Conservation (phyloP, 805 yeast species). For the Jamesozyma gamospora region DNA sequence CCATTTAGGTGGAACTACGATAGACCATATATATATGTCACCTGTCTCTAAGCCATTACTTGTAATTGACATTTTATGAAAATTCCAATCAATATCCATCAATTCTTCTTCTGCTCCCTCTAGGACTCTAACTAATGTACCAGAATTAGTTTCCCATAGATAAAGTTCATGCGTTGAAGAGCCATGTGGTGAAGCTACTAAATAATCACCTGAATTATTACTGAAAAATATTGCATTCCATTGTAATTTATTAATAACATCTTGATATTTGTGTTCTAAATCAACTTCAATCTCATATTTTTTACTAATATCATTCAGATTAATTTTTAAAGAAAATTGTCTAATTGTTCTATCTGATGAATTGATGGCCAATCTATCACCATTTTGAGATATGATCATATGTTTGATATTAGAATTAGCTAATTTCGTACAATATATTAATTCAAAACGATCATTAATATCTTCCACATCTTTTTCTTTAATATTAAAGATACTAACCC, state of each 20-base stretch:
- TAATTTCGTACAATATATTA: constrained; percentile 44
- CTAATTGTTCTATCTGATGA: constrained; percentile 69
- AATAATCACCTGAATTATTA: constrained; percentile 63
- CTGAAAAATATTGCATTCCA: constrained; percentile 79
- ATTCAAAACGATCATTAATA: constrained; percentile 10
- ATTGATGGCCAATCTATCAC: constrained; percentile 57
- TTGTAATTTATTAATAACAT: constrained; percentile 76
- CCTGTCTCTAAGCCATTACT: constrained; percentile 86
- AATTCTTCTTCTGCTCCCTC: constrained; percentile 85
- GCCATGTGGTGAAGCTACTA: constrained; percentile 84
- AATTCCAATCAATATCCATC: constrained; percentile 81
- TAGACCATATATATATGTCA: constrained; percentile 69
- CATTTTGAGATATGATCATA: constrained; percentile 47
- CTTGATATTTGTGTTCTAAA: constrained; percentile 76
- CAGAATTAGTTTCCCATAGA: constrained; percentile 85
- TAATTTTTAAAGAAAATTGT: constrained; percentile 31
- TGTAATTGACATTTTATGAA: constrained; percentile 57
- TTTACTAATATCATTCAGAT: constrained; percentile 1
- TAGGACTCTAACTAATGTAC: constrained; percentile 76
- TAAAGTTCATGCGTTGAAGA: constrained; percentile 76
- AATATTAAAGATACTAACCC: constrained; percentile 42
- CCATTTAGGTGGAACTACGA: constrained; percentile 85
- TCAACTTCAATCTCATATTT: constrained; percentile 39
- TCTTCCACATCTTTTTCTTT: not conserved
- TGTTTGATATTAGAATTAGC: constrained; percentile 65